A percentile compares a stretch with the other conserved stretches of the same genome.
Evolutionary conservation across 2,329 filamentous ascomycete genomes (phyloP).

Genomic region (Periconia sp.): DNA sequence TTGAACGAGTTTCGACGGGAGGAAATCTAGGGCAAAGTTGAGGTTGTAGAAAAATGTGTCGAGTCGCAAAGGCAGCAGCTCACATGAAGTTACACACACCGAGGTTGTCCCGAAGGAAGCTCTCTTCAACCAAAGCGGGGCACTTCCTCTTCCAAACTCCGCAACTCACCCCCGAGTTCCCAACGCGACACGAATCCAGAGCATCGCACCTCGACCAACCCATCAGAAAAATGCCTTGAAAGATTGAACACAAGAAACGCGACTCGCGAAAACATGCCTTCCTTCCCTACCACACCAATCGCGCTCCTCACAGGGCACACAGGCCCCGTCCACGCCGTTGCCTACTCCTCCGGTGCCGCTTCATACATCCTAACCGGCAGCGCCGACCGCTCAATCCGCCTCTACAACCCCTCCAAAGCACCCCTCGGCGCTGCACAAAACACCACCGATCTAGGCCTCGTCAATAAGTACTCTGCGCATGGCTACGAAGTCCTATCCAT

Average conservation of each 20-base stretch:
- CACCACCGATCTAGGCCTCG: slow-evolving; percentile 52
- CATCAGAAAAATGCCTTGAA: slow-evolving; percentile 26
- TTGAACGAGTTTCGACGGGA: background rate
- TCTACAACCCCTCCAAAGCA: slow-evolving; percentile 74
- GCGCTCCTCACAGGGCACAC: slow-evolving; percentile 46
- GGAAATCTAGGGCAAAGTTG: background rate
- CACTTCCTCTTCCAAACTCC: background rate
- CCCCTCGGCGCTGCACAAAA: slow-evolving; percentile 28
- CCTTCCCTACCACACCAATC: slow-evolving; percentile 45
- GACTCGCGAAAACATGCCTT: slow-evolving; percentile 27
- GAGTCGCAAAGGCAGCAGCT: background rate
- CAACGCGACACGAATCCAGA: background rate
- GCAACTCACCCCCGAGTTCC: background rate
- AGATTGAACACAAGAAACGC: slow-evolving; percentile 1
- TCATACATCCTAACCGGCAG: slow-evolving; percentile 76
- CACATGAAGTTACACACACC: background rate
- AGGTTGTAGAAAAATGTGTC: background rate
- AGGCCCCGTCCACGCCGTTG: slow-evolving; percentile 53
- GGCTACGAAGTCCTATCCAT: slow-evolving; percentile 90
- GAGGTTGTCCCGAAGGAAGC: background rate
- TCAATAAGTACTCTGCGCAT: slow-evolving; percentile 88
- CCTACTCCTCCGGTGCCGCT: slow-evolving; percentile 52
- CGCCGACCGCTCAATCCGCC: slow-evolving; percentile 79
- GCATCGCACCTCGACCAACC: background rate
- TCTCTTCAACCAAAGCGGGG: background rate